Evolutionary conservation across 306 rosid genomes (phyloP), one percentile per base, ranked within the genome.

Genomic region (Morella rubra): DNA sequence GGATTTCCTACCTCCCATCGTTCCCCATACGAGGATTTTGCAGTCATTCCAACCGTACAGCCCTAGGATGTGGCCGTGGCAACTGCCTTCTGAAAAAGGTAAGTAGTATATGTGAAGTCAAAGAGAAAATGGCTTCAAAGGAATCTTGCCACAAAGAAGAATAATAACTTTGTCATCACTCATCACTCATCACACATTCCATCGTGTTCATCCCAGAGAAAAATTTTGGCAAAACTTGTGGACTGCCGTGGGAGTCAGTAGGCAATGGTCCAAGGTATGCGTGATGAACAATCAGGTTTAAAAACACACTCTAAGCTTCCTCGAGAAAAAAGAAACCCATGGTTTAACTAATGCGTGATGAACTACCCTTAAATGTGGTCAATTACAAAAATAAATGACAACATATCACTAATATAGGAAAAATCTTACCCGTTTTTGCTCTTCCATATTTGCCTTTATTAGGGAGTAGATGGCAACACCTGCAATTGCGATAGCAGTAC

Each of bases 391-490:
- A 46, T 3, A 13, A 60, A 19, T 20, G 44, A 0, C 19, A 19
- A n/a, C 1, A 12, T 52, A 56, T n/a, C 12, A 46, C 27, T 0
- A 18, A 15, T 1, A 65, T 0, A 18, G 42, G 14, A 18, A 15
- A 8, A 52, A 24, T 8, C 78, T 64, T 71, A 89, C 97, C 86
- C 83, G 69, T 77, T 87, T 93, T 69, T 86, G 27, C 78, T 87
- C 97, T 85, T 93, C 96, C 45, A 88, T 53, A 77, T 89, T 85
- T 54, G 96, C 96, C 81, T 91, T 91, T 27, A 89, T 91, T 47
- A 87, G 73, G 77, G 96, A 91, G 81, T 91, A 91, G 41, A 91
- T 73, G 75, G 96, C 96, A 62, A 89, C 96, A 18, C 96, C 93
- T 5, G 91, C 96, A 77, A 89, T 91, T 75, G 96, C 96, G 65